Percentiles rank a stretch among this genome's conserved stretches.
These are phyloP conservation scores for Phialophora tarda DNA, from an alignment of 2,329 filamentous ascomycete genomes.

Conservation along the genomic window DNA sequence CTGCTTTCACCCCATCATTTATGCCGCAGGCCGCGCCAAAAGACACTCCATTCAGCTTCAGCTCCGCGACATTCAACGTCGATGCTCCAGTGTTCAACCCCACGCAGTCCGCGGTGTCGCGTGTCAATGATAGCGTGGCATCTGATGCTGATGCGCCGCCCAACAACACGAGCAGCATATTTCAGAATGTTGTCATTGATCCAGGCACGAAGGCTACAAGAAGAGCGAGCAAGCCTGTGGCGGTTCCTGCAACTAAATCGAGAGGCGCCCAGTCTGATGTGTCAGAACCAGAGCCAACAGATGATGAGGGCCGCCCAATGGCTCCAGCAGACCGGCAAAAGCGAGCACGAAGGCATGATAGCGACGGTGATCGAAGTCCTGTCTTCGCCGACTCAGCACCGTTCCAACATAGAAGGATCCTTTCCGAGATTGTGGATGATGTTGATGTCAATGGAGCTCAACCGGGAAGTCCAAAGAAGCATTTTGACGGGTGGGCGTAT, in stretches of 20 bases:
- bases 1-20: conserved; percentile 69
- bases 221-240: conserved; percentile 78
- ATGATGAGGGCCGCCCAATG: conserved; percentile 61
- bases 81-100: conserved; percentile 80
- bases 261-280: conserved; percentile 45
- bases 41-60: conserved; percentile 32
- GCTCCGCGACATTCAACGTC: conserved; percentile 70
- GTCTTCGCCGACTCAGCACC: conserved; percentile 67
- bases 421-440: conserved; percentile 32
- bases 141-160: conserved; percentile 37
- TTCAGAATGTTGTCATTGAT: conserved; percentile 68
- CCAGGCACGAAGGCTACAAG: conserved; percentile 66
- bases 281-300: conserved; percentile 61
- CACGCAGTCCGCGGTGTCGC: conserved; percentile 39
- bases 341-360: conserved; percentile 67
- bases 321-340: conserved; percentile 74
- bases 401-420: conserved; percentile 37
- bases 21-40: conserved; percentile 21
- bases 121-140: conserved; percentile 40
- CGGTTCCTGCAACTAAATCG: conserved; percentile 62
- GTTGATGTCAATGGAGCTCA: conserved; percentile 20
- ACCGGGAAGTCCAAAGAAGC: conserved; percentile 25
- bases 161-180: conserved; percentile 57
- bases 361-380: conserved; percentile 74
- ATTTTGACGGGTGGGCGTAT: conserved; percentile 39